Evolutionary conservation across 352 stramenopile genomes (phyloP), one percentile per base, ranked within the genome.

Genomic region (Phytopythium sindhum): DNA sequence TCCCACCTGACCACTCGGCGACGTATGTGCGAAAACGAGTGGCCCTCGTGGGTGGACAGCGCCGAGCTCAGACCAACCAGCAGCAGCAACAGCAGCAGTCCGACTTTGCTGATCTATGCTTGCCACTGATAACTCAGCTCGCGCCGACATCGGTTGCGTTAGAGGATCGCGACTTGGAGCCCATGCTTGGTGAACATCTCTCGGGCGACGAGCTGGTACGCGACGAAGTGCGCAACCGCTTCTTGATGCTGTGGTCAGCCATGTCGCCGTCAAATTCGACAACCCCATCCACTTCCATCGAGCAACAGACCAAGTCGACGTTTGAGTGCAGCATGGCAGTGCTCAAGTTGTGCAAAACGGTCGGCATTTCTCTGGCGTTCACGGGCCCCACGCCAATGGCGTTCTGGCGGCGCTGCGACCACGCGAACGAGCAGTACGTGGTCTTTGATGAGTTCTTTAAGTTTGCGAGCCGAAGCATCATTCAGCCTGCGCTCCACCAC

Each of bases 321-420:
- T 78, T 85, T 28, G 79, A 89, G 57, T 88, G 79, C 61, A 80
- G 61, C 51, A 80, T 85, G 69, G 55, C 74, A 11, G 77, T 89
- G 47, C 77, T 78, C 29, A 87, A 85, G 59, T 53, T 90, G 11
- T 86, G 75, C 68, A 87, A 88, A 57, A 52, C 69, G 1, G 67
- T 84, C 0, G 81, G 81, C 4, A 86, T 88, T 41, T 66, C 70
- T 9, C 51, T 86, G 21, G 39, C 67, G 12, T 56, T 58, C 9
- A 64, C 60, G 19, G 50, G 57, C 24, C 58, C 44, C 29, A 72
- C 53, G 28, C 52, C 33, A 7, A 39, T 78, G 50, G 67, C 67
- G 23, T 68, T 74, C 50, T 78, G 65, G 66, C 60, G 55, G 17
- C 60, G 65, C 14, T 17, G 14, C 4, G 24, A 17, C 21, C 52